Conservation (phyloP, 1,139 yeast species). For the Spathaspora sp. region DNA sequence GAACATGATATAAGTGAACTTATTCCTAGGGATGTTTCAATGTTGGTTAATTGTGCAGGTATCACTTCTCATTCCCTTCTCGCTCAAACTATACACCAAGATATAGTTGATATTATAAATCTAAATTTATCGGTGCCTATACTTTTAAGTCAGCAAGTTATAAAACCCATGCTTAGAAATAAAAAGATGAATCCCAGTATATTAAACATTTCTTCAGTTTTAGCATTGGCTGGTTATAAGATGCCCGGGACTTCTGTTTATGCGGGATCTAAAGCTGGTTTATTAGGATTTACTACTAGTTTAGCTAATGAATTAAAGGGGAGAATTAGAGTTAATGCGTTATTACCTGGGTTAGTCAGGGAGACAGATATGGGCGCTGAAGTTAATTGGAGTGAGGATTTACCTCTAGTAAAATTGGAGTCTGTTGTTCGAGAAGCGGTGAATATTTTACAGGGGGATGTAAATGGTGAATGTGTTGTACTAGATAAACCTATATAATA, state of each 20-base stretch:
- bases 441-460: conserved; percentile 27
- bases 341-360: conserved; percentile 70
- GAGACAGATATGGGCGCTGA: conserved; percentile 70
- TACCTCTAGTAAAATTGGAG: conserved; percentile 17
- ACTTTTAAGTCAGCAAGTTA: conserved; percentile 46
- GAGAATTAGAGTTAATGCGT: conserved; percentile 55
- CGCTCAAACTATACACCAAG: conserved; percentile 39
- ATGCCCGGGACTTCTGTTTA: conserved; percentile 71
- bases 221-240: conserved; percentile 47
- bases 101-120: conserved; percentile 50
- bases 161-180: conserved; percentile 10
- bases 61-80: conserved; percentile 62
- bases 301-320: conserved; percentile 64
- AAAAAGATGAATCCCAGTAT: conserved; percentile 25
- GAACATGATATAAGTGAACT: background rate
- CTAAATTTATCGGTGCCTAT: conserved; percentile 71
- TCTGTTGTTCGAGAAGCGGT: conserved; percentile 29
- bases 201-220: conserved; percentile 72
- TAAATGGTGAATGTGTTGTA: conserved; percentile 41
- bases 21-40: conserved; percentile 26
- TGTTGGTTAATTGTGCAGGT: conserved; percentile 83
- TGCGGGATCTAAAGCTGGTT: conserved; percentile 79
- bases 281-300: conserved; percentile 63
- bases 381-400: conserved; percentile 15
- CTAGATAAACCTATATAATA: conserved; percentile 6